phyloP scores from a whole-genome alignment of 2,329 filamentous ascomycete species.

The Aspergillus tanneri region DNA sequence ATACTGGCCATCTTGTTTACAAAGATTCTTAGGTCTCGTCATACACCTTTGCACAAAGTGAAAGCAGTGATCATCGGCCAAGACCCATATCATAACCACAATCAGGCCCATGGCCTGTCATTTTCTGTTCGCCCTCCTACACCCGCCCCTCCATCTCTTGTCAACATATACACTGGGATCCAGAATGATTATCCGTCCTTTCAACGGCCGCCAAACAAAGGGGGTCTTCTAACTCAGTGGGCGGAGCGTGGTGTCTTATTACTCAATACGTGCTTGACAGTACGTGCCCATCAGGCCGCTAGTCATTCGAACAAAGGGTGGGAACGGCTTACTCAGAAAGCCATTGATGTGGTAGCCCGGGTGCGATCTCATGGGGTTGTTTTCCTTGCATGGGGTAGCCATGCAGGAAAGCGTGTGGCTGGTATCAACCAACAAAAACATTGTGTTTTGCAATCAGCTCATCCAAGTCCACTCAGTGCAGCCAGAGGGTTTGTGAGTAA shows the following conservation, averaged over 20 bases:
- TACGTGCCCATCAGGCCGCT: conserved; percentile 83
- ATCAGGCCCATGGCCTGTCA: conserved; percentile 93
- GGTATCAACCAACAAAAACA: conserved; percentile 73
- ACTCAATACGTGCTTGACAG: conserved; percentile 92
- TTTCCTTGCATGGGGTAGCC: conserved; percentile 89
- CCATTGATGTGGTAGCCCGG: conserved; percentile 82
- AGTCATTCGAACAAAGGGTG: conserved; percentile 83
- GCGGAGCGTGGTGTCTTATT: conserved; percentile 88
- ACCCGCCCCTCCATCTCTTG: conserved; percentile 80
- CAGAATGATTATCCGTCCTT: conserved; percentile 86
- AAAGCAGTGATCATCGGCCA: conserved; percentile 94
- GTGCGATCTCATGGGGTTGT: conserved; percentile 79
- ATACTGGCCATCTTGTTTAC: neutral
- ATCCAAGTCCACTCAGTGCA: conserved; percentile 92
- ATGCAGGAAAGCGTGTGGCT: conserved; percentile 74
- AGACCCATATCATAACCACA: conserved; percentile 93
- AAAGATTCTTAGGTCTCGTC: conserved; percentile 70
- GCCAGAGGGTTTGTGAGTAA: conserved; percentile 68
- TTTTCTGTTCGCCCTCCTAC: conserved; percentile 93
- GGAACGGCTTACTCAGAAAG: conserved; percentile 88
- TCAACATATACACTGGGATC: conserved; percentile 89
- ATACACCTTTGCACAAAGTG: conserved; percentile 83
- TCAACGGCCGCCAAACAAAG: conserved; percentile 68
- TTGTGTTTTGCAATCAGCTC: conserved; percentile 79
- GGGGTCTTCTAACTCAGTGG: conserved; percentile 87